Conservation (phyloP, 371 early-diverging fungal species). For the Circinella umbellata region DNA sequence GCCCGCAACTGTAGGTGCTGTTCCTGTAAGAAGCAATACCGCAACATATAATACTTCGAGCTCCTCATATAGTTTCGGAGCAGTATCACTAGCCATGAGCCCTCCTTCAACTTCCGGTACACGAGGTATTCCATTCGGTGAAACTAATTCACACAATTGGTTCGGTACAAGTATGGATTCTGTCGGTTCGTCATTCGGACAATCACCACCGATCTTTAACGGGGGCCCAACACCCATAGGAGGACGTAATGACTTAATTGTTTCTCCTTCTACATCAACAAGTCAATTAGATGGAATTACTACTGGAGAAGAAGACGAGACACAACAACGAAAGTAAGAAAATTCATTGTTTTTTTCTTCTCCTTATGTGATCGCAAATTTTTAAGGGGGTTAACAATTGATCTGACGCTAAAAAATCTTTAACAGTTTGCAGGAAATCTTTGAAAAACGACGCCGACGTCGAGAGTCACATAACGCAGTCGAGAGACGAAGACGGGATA, state of each 20-base stretch:
- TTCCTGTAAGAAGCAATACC: constrained; percentile 36
- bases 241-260: constrained; percentile 34
- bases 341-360: not conserved
- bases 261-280: constrained; percentile 54
- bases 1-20: constrained; percentile 41
- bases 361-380: no score
- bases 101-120: constrained; percentile 26
- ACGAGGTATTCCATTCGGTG: constrained; percentile 26
- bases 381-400: constrained; percentile 1
- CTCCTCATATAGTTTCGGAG: constrained; percentile 38
- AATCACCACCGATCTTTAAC: constrained; percentile 40
- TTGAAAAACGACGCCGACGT: constrained; percentile 54
- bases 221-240: constrained; percentile 3
- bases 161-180: constrained; percentile 53
- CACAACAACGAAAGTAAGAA: constrained; percentile 48
- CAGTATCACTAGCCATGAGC: constrained; percentile 41
- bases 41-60: constrained; percentile 26
- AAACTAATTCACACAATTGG: constrained; percentile 39
- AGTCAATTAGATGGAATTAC: constrained; percentile 34
- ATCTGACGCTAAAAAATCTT: constrained; percentile 3
- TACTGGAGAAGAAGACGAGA: constrained; percentile 34
- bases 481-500: constrained; percentile 94
- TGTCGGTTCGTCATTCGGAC: constrained; percentile 51
- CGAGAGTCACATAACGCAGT: constrained; percentile 71
- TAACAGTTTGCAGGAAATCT: constrained; percentile 54